A percentile compares a stretch with the other conserved stretches of the same genome.
phyloP scores from a whole-genome alignment of 2,329 filamentous ascomycete species.

The Colletotrichum gigasporum region DNA sequence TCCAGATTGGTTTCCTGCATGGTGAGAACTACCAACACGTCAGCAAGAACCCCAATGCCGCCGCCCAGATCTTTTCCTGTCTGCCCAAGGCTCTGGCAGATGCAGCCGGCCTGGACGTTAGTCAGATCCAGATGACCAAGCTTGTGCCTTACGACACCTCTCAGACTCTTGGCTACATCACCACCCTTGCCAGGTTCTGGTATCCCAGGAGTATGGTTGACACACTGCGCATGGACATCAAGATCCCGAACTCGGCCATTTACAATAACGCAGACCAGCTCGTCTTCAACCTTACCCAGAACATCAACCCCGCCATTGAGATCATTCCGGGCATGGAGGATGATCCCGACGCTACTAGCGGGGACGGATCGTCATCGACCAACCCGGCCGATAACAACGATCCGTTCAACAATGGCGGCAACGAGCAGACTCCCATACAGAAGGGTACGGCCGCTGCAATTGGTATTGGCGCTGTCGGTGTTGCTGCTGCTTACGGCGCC shows the following conservation, averaged over 20 bases:
- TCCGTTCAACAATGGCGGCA: slow-evolving; percentile 51
- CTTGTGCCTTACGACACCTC: slow-evolving; percentile 82
- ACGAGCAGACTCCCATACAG: slow-evolving; percentile 66
- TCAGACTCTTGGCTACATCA: slow-evolving; percentile 76
- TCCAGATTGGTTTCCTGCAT: slow-evolving; percentile 87
- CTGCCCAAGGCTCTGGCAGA: slow-evolving; percentile 77
- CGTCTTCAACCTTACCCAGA: slow-evolving; percentile 76
- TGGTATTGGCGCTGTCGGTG: slow-evolving; percentile 78
- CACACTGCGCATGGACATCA: slow-evolving; percentile 73
- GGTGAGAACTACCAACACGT: slow-evolving; percentile 88
- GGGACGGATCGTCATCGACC: slow-evolving; percentile 46
- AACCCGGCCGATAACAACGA: slow-evolving; percentile 49
- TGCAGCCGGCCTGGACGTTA: slow-evolving; percentile 64
- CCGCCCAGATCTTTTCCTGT: slow-evolving; percentile 85
- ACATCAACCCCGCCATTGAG: slow-evolving; percentile 87
- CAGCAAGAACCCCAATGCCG: slow-evolving; percentile 73
- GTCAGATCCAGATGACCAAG: slow-evolving; percentile 72
- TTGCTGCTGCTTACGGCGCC: slow-evolving; percentile 87
- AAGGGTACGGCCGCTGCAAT: slow-evolving; percentile 74
- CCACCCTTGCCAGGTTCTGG: slow-evolving; percentile 75
- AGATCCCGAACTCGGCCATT: slow-evolving; percentile 75
- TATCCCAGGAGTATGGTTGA: slow-evolving; percentile 78
- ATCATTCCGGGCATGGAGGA: slow-evolving; percentile 61
- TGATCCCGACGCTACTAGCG: slow-evolving; percentile 49
- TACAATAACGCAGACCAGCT: slow-evolving; percentile 76